phyloP scores from a whole-genome alignment of 805 yeast species.

The Scheffersomyces spartinae region DNA sequence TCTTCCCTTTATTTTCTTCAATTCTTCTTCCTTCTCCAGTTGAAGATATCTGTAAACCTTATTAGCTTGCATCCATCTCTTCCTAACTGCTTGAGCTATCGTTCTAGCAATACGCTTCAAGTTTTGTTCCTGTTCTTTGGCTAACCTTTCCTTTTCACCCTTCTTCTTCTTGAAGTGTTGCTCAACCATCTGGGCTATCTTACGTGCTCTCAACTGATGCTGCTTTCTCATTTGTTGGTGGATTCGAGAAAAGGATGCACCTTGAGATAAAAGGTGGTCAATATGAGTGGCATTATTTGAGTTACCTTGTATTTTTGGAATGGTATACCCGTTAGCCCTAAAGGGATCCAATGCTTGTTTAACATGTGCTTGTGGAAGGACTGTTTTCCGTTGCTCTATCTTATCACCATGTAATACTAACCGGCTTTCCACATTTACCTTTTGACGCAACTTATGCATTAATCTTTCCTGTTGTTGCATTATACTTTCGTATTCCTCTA shows the following conservation, averaged over 20 bases:
- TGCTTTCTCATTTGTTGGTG: constrained; percentile 54
- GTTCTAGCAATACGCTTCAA: constrained; percentile 63
- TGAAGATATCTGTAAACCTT: constrained; percentile 67
- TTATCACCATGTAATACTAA: constrained; percentile 35
- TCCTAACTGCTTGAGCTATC: constrained; percentile 75
- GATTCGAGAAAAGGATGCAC: constrained; percentile 55
- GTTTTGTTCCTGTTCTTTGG: constrained; percentile 63
- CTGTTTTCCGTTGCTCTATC: constrained; percentile 34
- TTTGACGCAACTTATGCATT: constrained; percentile 34
- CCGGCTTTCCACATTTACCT: constrained; percentile 22
- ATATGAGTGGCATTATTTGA: constrained; percentile 38
- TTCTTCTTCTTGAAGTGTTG: constrained; percentile 74
- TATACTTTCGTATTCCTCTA: constrained; percentile 50
- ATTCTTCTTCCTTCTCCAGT: constrained; percentile 67
- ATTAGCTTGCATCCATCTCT: constrained; percentile 83
- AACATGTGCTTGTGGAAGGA: constrained; percentile 30
- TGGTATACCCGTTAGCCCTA: constrained; percentile 29
- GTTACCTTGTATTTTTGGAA: constrained; percentile 31
- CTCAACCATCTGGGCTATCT: constrained; percentile 73
- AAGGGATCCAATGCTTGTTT: constrained; percentile 34
- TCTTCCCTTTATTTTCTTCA: constrained; percentile 71
- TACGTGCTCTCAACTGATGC: constrained; percentile 57
- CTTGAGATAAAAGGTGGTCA: constrained; percentile 73
- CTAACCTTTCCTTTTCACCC: constrained; percentile 79
- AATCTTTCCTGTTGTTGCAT: constrained; percentile 40